A percentile compares a stretch with the other conserved stretches of the same genome.
Evolutionary conservation across 1,284 basidiomycete genomes (phyloP).

Genomic region (Naganishia sp.): DNA sequence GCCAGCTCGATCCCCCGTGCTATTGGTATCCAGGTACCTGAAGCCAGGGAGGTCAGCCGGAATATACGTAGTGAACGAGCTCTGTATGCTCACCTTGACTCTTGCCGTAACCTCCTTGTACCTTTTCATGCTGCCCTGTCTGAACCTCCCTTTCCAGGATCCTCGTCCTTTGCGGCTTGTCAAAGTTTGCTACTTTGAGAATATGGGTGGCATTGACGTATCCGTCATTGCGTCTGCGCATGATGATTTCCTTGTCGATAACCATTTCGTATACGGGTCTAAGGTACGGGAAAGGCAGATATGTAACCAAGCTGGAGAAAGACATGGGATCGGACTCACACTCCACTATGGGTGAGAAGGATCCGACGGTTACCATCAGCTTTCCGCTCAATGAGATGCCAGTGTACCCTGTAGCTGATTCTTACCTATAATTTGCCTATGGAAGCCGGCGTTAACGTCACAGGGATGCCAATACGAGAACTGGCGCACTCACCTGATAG

Average conservation of each 20-base stretch:
- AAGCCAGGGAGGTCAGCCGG: constrained; percentile 3
- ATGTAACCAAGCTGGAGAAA: neutral
- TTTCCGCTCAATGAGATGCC: neutral
- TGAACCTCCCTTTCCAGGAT: constrained; percentile 98
- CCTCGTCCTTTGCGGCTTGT: constrained; percentile 96
- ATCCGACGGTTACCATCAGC: constrained; percentile 14
- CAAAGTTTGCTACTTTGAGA: constrained; percentile 97
- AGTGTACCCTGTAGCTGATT: neutral
- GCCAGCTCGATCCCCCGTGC: constrained; percentile 84
- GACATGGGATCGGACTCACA: constrained; percentile 44
- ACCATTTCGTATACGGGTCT: constrained; percentile 62
- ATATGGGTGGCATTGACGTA: constrained; percentile 99
- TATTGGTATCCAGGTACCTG: constrained; percentile 98
- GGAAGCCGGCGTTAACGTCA: neutral
- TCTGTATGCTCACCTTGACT: constrained; percentile 79
- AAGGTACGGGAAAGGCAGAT: neutral
- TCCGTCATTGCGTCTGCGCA: constrained; percentile 91
- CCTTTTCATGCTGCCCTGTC: constrained; percentile 98
- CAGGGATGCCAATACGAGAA: neutral
- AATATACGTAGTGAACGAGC: neutral
- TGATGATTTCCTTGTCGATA: constrained; percentile 93
- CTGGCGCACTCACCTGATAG: constrained; percentile 40
- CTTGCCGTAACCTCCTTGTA: constrained; percentile 99
- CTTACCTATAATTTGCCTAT: constrained; percentile 44
- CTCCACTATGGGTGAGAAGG: constrained; percentile 44